Conservation (phyloP, 805 yeast species). For the Metschnikowia sp. region DNA sequence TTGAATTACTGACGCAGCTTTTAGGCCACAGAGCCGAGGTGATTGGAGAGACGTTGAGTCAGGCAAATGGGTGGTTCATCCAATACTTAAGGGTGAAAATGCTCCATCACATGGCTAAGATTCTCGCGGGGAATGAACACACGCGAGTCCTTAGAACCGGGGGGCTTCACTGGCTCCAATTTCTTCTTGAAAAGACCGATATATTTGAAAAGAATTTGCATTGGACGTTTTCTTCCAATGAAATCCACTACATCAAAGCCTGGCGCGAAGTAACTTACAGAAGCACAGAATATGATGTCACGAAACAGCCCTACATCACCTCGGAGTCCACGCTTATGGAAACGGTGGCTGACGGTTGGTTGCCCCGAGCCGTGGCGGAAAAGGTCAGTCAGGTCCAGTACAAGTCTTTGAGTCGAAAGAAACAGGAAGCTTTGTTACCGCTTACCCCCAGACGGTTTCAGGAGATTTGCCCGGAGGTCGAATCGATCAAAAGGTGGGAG, state of each 20-base stretch:
- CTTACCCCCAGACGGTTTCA: not conserved
- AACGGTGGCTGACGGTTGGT: too few relatives aligned
- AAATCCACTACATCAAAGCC: not conserved
- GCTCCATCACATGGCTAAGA: too few relatives aligned
- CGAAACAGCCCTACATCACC: too few relatives aligned
- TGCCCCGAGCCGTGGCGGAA: too few relatives aligned
- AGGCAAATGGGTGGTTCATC: too few relatives aligned
- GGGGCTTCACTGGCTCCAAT: not conserved
- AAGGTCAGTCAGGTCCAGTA: too few relatives aligned
- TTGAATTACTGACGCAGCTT: not conserved
- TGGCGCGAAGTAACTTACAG: not conserved
- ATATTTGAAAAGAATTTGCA: not conserved
- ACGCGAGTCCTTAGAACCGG: too few relatives aligned
- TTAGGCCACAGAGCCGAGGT: slow-evolving; percentile 1
- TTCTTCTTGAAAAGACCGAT: not conserved
- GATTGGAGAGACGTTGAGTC: too few relatives aligned
- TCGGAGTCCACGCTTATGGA: too few relatives aligned
- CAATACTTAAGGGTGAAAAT: too few relatives aligned
- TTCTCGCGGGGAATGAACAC: too few relatives aligned
- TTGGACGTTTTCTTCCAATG: not conserved
- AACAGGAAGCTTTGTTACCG: not conserved
- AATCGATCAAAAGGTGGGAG: not conserved
- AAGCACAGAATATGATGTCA: too few relatives aligned
- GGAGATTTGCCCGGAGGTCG: not conserved
- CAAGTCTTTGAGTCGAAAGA: not conserved